Evolutionary conservation across 345 rosid species (phyloP).

Genomic region (Eutrema heterophyllum): DNA sequence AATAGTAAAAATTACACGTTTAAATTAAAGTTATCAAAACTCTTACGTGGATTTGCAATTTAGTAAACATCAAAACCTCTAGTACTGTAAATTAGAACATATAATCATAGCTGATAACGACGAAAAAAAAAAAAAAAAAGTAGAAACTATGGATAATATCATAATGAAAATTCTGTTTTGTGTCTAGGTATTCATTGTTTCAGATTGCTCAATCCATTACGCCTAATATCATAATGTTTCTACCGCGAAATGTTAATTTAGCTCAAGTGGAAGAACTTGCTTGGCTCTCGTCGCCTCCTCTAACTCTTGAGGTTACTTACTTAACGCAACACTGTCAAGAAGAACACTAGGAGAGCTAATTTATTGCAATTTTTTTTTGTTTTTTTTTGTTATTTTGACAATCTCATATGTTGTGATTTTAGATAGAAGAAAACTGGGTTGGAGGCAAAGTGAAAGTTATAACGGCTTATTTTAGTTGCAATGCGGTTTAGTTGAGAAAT

Average conservation of each 20-base stretch:
- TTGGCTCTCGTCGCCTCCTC: slow-evolving; percentile 30
- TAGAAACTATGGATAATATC: no score
- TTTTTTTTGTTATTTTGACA: not conserved
- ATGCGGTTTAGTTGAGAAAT: not conserved
- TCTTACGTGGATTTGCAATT: no score
- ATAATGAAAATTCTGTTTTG: no score
- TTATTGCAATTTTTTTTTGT: not conserved
- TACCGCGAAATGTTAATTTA: slow-evolving; percentile 24
- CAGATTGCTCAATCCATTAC: slow-evolving; percentile 24
- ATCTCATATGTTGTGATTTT: not conserved
- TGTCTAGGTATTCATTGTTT: slow-evolving; percentile 23
- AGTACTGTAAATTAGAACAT: no score
- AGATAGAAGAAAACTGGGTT: slow-evolving; percentile 24
- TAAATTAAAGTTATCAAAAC: no score
- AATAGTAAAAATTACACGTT: no score
- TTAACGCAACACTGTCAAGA: not conserved
- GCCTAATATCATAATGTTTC: slow-evolving; percentile 23
- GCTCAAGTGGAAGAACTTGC: slow-evolving; percentile 27
- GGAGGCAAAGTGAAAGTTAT: slow-evolving; percentile 20
- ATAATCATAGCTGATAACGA: no score
- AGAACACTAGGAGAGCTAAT: not conserved
- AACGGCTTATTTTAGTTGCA: slow-evolving; percentile 22
- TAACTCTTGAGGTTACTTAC: slow-evolving; percentile 19
- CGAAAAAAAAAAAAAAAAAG: no score
- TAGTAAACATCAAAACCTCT: no score